Base-by-base conservation (phyloP, 1,284 basidiomycete species). In the Pterulicium gracile region DNA sequence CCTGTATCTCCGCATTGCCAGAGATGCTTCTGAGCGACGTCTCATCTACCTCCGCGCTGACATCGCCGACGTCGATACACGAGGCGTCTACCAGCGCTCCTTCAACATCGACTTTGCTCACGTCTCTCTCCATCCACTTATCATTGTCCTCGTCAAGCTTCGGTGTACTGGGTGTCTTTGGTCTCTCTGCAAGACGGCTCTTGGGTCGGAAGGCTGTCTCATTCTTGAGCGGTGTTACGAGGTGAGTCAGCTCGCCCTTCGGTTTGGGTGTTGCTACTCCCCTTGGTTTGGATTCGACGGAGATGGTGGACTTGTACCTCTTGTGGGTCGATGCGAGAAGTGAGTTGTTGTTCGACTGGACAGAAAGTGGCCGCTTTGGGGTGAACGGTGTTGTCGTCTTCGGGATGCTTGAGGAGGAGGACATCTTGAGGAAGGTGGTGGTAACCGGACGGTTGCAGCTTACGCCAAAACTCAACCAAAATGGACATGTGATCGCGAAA, bases 71-170 rank as follows among this genome's bases (percentile, higher is more conserved):
- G 42, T 88, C 86, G 2, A 88, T 72, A 1, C 66, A 82, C 57
- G 81, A 69, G 51, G 67, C 82, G 58, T 89, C 84, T 3, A 89
- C 77, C 7, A 88, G 65, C 0, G 73, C 81, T 12, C 82, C 78
- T 57, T 88, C 86, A 3, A 82, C 81, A 58, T 87, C 81, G 24
- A 86, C 69, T 47, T 76, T 72, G 59, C 19, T n/a, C 7, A 20
- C 39, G 18, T 41, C 39, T n/a, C 13, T 20, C 19, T 87, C 83
- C 79, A 84, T 82, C 55, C 81, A 77, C 53, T 77, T 79, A 1
- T 73, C 73, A 42, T 67, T 75, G 23, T 72, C 73, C 27, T 69
- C 66, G 4, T 65, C 65, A 50, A 61, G 62, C 45, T 61, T 52
- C 4, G 77, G 72, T 1, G 72, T 73, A 5, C 65, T 65, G 17